Conservation (phyloP, 495 filamentous ascomycete genomes). For the Mytilinidion resinicola region DNA sequence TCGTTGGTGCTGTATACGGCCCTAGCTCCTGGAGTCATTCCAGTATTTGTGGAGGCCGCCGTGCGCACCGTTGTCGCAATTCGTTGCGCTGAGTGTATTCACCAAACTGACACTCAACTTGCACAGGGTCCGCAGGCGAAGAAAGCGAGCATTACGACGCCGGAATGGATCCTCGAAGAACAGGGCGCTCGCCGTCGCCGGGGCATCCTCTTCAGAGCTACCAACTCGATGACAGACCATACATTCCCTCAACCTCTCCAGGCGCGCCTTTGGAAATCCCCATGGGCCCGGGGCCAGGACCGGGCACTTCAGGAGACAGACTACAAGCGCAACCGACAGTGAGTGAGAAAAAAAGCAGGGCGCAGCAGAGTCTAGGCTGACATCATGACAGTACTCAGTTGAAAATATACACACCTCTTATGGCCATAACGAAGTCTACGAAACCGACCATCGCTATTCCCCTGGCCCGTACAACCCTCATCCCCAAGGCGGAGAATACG, state of each 20-base stretch:
- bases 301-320: conserved; percentile 27
- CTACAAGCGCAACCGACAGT: conserved; percentile 29
- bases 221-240: conserved; percentile 23
- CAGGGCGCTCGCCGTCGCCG: conserved; percentile 27
- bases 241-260: conserved; percentile 3
- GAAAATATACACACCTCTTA: conserved; percentile 68
- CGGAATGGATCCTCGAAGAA: conserved; percentile 26
- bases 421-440: conserved; percentile 60
- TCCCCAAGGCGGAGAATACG: conserved; percentile 57
- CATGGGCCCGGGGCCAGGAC: conserved; percentile 29
- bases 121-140: conserved; percentile 9
- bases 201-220: conserved; percentile 26
- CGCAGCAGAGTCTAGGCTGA: not conserved
- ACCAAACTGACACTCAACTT: conserved; percentile 1
- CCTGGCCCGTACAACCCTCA: conserved; percentile 36
- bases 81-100: not conserved
- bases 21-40: too few relatives aligned
- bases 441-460: conserved; percentile 42
- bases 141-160: conserved; percentile 21
- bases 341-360: not conserved
- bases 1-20: too few relatives aligned
- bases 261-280: conserved; percentile 27
- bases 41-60: too few relatives aligned
- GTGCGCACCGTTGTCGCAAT: too few relatives aligned
- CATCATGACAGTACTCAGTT: conserved; percentile 59